Base-by-base conservation (phyloP, 1,284 basidiomycete species). In the Ceratobasidium sp. region DNA sequence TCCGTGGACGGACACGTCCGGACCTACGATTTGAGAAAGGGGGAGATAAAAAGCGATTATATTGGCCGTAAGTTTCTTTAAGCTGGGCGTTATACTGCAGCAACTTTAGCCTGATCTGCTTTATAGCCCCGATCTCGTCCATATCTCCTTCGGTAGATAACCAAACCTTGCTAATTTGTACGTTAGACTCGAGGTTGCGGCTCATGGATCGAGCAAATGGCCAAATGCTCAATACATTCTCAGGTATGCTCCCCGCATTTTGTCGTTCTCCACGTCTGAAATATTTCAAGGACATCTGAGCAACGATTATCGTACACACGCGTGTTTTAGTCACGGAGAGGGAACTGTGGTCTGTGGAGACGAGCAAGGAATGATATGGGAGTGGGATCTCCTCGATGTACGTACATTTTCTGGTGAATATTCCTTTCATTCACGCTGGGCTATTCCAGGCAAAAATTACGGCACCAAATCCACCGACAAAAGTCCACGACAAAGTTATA, bases 11-110 rank as follows among this genome's bases (percentile, higher is more conserved):
- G 98, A 0, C 88, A 92, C 80, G 90, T 98, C 42, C 90, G 98
- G 28, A 94, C 93, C 0, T 99, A 99, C 84, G 98, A 99, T 83
- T 85, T 99, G 39, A 91, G 97, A 61, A 95, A 92, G 86, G 98
- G 98, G 28, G 90, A 96, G 83, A 84, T 98, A 35, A 89, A 92
- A 3, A 88, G 92, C 63, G 98, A 99, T 83, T 96, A 91, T 80
- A 89, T 99, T 77, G 96, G 96, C 11, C 89, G 95, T 96, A 82
- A 81, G 92, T 89, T 71, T 37, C 17, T 26, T 26, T 31, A 23
- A 39, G 28, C 11, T 20, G 51, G 26, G 17, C 20, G 6, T 58
- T 39, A 33, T 35, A 33, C 5, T 33, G 23, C 13, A 33, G 49
- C 37, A 17, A 2, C 1, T 20, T 13, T 39, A 37, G 5, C 60